Evolutionary conservation across 805 yeast species (phyloP).

Genomic region (Metschnikowia shivogae): DNA sequence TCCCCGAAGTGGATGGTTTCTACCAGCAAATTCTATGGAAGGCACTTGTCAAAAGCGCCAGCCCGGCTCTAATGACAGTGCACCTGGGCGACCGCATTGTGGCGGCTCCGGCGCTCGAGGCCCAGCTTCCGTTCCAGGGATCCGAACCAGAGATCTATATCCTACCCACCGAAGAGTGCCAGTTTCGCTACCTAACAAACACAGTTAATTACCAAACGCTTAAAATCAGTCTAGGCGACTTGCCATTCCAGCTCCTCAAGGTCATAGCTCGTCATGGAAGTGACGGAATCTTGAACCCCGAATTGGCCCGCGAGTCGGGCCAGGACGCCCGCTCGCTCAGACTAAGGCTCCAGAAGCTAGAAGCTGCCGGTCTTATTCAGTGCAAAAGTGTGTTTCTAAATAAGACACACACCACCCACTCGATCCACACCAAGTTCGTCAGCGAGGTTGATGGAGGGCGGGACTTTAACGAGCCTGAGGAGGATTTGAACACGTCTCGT

Average conservation of each 20-base stretch:
- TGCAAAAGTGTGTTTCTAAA: conserved; percentile 33
- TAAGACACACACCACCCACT: conserved; percentile 51
- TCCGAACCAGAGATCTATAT: conserved; percentile 18
- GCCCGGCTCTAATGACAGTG: conserved; percentile 11
- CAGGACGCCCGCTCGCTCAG: conserved; percentile 74
- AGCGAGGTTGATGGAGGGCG: conserved; percentile 16
- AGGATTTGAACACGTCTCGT: conserved; percentile 26
- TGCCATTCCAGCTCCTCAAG: conserved; percentile 50
- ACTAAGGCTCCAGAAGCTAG: conserved; percentile 53
- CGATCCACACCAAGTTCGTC: conserved; percentile 48
- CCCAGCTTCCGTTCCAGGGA: conserved; percentile 5
- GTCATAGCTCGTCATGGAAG: conserved; percentile 57
- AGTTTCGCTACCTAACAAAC: conserved; percentile 58
- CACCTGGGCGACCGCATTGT: conserved; percentile 7
- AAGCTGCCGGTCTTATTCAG: conserved; percentile 45
- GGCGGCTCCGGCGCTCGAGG: background rate
- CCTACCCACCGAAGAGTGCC: conserved; percentile 48
- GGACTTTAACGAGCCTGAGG: conserved; percentile 9
- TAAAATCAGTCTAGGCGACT: conserved; percentile 51
- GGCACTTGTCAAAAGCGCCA: conserved; percentile 28
- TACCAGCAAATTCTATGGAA: conserved; percentile 40
- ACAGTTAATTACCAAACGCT: conserved; percentile 39
- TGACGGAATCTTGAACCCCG: conserved; percentile 56
- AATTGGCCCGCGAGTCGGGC: conserved; percentile 50
- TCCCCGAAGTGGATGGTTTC: conserved; percentile 26